Evolutionary conservation across 2,329 filamentous ascomycete genomes (phyloP).

Genomic region (Fusarium sp.): DNA sequence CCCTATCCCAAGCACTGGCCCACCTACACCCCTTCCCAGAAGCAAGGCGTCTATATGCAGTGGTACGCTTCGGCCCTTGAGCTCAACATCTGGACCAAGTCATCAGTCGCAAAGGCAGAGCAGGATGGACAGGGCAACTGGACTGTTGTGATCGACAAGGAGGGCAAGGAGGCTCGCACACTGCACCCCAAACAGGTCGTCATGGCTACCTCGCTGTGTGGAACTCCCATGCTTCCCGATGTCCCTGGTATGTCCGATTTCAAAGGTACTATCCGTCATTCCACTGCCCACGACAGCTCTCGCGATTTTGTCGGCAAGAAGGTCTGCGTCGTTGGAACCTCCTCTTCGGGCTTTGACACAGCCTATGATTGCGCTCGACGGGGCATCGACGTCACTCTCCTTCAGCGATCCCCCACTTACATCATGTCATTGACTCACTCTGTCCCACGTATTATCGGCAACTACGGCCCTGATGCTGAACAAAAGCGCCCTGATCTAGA

Average conservation of each 20-base stretch:
- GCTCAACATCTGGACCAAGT: conserved; percentile 70
- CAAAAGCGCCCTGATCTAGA: conserved; percentile 65
- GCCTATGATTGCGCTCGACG: conserved; percentile 16
- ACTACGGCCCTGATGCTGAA: conserved; percentile 34
- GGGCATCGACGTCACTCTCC: conserved; percentile 21
- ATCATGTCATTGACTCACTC: conserved; percentile 48
- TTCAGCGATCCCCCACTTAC: conserved; percentile 45
- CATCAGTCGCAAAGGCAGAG: conserved; percentile 13
- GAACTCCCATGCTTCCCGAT: conserved; percentile 4
- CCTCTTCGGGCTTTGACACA: conserved; percentile 18
- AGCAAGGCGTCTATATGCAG: conserved; percentile 73
- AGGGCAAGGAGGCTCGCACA: conserved; percentile 21
- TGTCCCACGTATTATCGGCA: conserved; percentile 43
- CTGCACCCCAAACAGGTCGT: conserved; percentile 16
- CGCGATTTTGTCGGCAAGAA: conserved; percentile 16
- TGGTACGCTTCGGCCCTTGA: conserved; percentile 71
- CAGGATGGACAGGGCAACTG: conserved; percentile 60
- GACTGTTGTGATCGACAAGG: conserved; percentile 60
- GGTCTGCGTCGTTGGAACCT: conserved; percentile 19
- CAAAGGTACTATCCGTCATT: conserved; percentile 14
- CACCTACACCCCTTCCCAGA: conserved; percentile 76
- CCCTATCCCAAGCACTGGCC: conserved; percentile 72
- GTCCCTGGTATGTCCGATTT: conserved; percentile 12
- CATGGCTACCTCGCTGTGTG: conserved; percentile 15
- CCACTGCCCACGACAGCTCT: conserved; percentile 9